Percentiles rank a stretch among this genome's conserved stretches.
phyloP scores from a whole-genome alignment of 495 filamentous ascomycete genomes.

The Daldinia vernicosa region DNA sequence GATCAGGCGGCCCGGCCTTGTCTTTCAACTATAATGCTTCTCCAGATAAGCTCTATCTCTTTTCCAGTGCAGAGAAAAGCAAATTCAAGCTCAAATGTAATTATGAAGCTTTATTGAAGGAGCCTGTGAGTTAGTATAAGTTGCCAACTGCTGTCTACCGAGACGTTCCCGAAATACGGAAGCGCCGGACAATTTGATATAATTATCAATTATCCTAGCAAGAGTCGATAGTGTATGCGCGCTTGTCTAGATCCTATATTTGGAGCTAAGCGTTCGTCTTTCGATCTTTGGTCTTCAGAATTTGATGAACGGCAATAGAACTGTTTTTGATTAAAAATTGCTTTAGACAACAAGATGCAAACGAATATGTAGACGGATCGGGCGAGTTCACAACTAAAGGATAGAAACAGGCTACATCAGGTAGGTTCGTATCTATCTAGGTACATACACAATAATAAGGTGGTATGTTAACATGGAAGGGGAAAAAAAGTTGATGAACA shows the following conservation, averaged over 20 bases:
- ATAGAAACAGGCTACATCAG: not conserved
- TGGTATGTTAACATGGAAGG: constrained; percentile 14
- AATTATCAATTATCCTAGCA: constrained; percentile 29
- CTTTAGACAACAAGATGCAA: not conserved
- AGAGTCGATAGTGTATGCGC: not conserved
- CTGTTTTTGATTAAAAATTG: not conserved
- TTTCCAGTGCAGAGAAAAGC: not conserved
- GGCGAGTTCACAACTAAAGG: not conserved
- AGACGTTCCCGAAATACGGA: constrained; percentile 26
- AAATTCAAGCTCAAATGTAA: not conserved
- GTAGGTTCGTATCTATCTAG: constrained; percentile 10
- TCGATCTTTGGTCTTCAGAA: constrained; percentile 1
- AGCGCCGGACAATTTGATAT: constrained; percentile 34
- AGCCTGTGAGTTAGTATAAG: not conserved
- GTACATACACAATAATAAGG: constrained; percentile 16
- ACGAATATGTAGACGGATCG: not conserved
- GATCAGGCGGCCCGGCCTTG: constrained; percentile 33
- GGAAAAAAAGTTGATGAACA: constrained; percentile 23
- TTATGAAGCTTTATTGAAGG: not conserved
- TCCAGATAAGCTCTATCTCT: not conserved
- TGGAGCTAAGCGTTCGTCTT: constrained; percentile 17
- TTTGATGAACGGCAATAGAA: not conserved
- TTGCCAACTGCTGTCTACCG: constrained; percentile 6
- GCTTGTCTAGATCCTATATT: constrained; percentile 6
- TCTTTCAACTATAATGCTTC: constrained; percentile 14